phyloP scores from a whole-genome alignment of 192 early-diverging fungal species.

The Obelidium mucronatum region DNA sequence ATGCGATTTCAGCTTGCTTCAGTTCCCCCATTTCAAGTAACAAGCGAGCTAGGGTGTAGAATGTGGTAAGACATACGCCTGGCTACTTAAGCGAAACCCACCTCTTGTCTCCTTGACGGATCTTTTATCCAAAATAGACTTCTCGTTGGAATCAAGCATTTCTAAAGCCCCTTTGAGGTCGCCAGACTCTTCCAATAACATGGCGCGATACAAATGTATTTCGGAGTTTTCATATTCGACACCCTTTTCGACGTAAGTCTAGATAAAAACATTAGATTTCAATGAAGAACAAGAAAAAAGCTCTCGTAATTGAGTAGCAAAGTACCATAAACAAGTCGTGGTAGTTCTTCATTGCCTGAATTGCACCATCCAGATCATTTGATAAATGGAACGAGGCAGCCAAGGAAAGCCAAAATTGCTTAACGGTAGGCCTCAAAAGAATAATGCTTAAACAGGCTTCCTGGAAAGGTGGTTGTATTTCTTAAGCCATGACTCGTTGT shows the following conservation, averaged over 20 bases:
- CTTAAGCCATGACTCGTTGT: not conserved
- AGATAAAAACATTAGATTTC: not conserved
- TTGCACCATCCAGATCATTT: slow-evolving; percentile 75
- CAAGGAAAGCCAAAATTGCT: slow-evolving; percentile 85
- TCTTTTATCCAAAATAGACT: slow-evolving; percentile 76
- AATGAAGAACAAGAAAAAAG: not conserved
- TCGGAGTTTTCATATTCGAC: slow-evolving; percentile 80
- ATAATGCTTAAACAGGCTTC: slow-evolving; percentile 56
- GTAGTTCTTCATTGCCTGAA: slow-evolving; percentile 73
- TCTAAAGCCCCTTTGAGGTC: slow-evolving; percentile 79
- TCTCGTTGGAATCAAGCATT: slow-evolving; percentile 76
- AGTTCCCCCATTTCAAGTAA: slow-evolving; percentile 70
- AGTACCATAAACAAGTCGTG: slow-evolving; percentile 74
- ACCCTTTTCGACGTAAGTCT: slow-evolving; percentile 30
- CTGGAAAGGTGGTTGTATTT: slow-evolving; percentile 24
- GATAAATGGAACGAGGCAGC: slow-evolving; percentile 85
- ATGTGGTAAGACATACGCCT: not conserved
- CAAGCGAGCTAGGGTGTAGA: slow-evolving; percentile 61
- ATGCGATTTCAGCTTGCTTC: slow-evolving; percentile 78
- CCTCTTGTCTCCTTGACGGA: slow-evolving; percentile 71
- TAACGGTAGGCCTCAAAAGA: slow-evolving; percentile 70
- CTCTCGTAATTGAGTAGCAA: not conserved
- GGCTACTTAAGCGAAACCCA: not conserved
- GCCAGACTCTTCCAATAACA: slow-evolving; percentile 83
- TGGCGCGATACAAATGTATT: slow-evolving; percentile 85